Conservation (phyloP, 2,329 filamentous ascomycete species). For the Huntiella savannae region DNA sequence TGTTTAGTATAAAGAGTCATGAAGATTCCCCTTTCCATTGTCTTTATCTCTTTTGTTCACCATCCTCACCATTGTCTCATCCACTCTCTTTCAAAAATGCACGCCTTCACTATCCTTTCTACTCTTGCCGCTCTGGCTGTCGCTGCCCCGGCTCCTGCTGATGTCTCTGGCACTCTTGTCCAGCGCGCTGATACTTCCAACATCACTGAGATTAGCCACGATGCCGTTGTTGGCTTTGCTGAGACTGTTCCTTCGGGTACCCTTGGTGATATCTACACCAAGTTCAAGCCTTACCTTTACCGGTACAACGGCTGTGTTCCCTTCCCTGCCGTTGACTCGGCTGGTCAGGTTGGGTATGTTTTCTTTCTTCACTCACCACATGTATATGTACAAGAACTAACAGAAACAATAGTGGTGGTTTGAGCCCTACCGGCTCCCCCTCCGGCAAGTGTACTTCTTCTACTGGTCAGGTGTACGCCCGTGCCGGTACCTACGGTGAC, state of each 20-base stretch:
- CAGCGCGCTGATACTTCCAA: conserved; percentile 10
- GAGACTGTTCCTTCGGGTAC: conserved; percentile 17
- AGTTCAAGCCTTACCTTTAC: conserved; percentile 20
- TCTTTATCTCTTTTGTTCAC: neutral
- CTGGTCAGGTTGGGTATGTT: conserved; percentile 35
- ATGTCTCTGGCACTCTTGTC: neutral
- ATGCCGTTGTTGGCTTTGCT: conserved; percentile 18
- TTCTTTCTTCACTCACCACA: neutral
- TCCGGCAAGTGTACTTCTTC: conserved; percentile 18
- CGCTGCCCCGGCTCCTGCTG: conserved; percentile 2
- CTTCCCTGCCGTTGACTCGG: conserved; percentile 39
- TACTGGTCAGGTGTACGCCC: conserved; percentile 23
- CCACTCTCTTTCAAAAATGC: conserved; percentile 4
- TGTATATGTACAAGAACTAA: neutral
- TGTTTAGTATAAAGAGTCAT: no score
- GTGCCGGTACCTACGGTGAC: conserved; percentile 16
- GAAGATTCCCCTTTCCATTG: neutral
- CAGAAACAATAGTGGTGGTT: conserved; percentile 17
- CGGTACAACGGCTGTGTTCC: conserved; percentile 40
- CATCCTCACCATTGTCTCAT: neutral
- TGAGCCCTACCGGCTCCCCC: conserved; percentile 17
- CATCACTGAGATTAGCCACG: conserved; percentile 15
- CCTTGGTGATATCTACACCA: conserved; percentile 17
- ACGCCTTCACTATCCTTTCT: neutral
- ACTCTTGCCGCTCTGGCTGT: neutral